Percentiles rank a stretch among this genome's conserved stretches.
Conservation (phyloP, 2,329 filamentous ascomycete species). For the Aspergillus pseudotamarii region DNA sequence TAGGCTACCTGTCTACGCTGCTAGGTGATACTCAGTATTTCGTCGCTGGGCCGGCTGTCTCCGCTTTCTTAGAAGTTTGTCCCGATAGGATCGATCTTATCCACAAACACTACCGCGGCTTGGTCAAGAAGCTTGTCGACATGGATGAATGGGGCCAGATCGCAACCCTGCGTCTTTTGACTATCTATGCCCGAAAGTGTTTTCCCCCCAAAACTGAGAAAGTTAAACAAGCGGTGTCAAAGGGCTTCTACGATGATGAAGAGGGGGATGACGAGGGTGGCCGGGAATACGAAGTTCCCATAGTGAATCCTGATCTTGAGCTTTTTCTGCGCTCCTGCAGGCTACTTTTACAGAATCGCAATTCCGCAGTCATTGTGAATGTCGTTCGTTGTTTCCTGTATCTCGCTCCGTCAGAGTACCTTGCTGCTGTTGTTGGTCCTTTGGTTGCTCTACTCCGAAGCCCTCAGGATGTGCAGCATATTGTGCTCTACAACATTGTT, state of each 20-base stretch:
- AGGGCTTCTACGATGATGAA: slow-evolving; percentile 80
- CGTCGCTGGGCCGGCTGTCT: slow-evolving; percentile 90
- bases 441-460: slow-evolving; percentile 82
- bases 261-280: slow-evolving; percentile 48
- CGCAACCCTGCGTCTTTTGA: slow-evolving; percentile 78
- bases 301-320: slow-evolving; percentile 80
- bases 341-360: slow-evolving; percentile 87
- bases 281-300: slow-evolving; percentile 56
- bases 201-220: slow-evolving; percentile 73
- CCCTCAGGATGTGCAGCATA: slow-evolving; percentile 82
- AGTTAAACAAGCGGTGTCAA: slow-evolving; percentile 59
- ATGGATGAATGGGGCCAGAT: slow-evolving; percentile 99
- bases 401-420: slow-evolving; percentile 76
- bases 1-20: slow-evolving; percentile 77
- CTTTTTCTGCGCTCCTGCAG: slow-evolving; percentile 78
- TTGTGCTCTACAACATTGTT: slow-evolving; percentile 92
- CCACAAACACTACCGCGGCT: slow-evolving; percentile 81
- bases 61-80: slow-evolving; percentile 85
- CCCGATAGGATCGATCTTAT: slow-evolving; percentile 85
- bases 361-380: slow-evolving; percentile 87
- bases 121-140: slow-evolving; percentile 90
- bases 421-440: slow-evolving; percentile 76
- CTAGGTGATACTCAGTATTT: slow-evolving; percentile 93
- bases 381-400: slow-evolving; percentile 84
- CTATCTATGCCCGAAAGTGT: slow-evolving; percentile 80